These are phyloP conservation scores for Pleurotus pulmonarius DNA, from an alignment of 768 basidiomycete genomes.

Conservation along the genomic window DNA sequence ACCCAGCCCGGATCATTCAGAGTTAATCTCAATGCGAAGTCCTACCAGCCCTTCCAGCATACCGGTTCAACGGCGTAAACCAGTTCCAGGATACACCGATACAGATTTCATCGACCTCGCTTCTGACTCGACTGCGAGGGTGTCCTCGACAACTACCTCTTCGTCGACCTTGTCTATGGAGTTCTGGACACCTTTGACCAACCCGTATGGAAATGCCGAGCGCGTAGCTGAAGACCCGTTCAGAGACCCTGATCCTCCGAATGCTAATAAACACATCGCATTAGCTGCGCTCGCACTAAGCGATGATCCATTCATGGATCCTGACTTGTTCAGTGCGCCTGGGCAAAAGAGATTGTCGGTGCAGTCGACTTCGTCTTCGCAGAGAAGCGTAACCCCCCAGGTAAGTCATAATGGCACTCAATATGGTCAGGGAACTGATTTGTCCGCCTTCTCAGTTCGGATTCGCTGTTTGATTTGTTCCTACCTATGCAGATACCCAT, in stretches of 20 bases:
- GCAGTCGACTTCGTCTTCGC: background rate
- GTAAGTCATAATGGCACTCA: background rate
- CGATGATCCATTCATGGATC: slow-evolving; percentile 6
- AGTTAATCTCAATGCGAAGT: background rate
- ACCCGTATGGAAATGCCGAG: background rate
- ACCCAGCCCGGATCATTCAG: background rate
- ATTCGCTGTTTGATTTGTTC: background rate
- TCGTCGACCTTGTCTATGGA: background rate
- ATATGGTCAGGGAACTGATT: background rate
- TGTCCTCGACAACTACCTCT: background rate
- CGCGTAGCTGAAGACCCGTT: background rate
- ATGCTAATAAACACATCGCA: background rate
- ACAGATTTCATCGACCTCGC: background rate
- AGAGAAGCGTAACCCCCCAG: slow-evolving; percentile 2
- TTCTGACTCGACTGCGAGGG: background rate
- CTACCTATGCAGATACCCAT: too few species aligned
- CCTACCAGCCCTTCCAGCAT: background rate
- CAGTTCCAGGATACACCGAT: background rate
- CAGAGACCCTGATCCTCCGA: background rate
- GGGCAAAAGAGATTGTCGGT: background rate
- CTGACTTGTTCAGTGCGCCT: background rate
- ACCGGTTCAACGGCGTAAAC: slow-evolving; percentile 1
- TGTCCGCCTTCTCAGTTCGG: background rate
- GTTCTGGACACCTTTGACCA: slow-evolving; percentile 3
- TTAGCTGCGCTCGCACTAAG: slow-evolving; percentile 2